phyloP scores from a whole-genome alignment of 805 yeast species.

The Myxozyma lipomycoides region DNA sequence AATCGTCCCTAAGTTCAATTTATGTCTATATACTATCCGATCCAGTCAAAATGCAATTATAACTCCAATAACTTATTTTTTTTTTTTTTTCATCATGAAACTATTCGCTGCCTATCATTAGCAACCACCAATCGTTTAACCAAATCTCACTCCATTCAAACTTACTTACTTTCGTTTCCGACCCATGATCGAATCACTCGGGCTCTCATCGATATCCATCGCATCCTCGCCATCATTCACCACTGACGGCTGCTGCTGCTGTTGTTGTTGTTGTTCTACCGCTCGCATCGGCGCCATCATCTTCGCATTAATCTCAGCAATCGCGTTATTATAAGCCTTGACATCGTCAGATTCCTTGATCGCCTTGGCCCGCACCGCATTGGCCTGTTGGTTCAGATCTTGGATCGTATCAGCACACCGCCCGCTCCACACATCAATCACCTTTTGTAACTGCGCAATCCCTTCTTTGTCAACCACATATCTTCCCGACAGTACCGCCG shows the following conservation, averaged over 20 bases:
- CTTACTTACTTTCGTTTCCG: slow-evolving; percentile 25
- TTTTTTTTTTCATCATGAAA: no score
- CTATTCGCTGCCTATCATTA: no score
- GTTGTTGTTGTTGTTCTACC: no score
- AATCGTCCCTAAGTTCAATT: no score
- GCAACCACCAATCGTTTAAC: no score
- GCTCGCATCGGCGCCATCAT: slow-evolving; percentile 4
- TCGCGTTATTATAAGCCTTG: slow-evolving; percentile 19
- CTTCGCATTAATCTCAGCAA: slow-evolving; percentile 14
- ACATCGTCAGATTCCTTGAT: slow-evolving; percentile 10
- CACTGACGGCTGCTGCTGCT: slow-evolving; percentile 11
- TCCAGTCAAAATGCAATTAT: no score
- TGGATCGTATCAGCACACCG: slow-evolving; percentile 13
- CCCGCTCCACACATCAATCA: slow-evolving; percentile 16
- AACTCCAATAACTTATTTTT: no score
- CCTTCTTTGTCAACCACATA: slow-evolving; percentile 13
- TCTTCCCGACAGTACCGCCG: slow-evolving; percentile 20
- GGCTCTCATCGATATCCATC: slow-evolving; percentile 33
- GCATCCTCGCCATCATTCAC: no score
- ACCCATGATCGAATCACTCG: slow-evolving; percentile 18
- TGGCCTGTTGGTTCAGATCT: slow-evolving; percentile 10
- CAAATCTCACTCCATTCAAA: no score
- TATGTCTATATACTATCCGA: no score
- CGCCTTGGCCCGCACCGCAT: slow-evolving; percentile 11
- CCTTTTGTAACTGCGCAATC: slow-evolving; percentile 5